These are phyloP conservation scores for Candida qinlingensis DNA, from an alignment of 805 yeast genomes.

Conservation along the genomic window DNA sequence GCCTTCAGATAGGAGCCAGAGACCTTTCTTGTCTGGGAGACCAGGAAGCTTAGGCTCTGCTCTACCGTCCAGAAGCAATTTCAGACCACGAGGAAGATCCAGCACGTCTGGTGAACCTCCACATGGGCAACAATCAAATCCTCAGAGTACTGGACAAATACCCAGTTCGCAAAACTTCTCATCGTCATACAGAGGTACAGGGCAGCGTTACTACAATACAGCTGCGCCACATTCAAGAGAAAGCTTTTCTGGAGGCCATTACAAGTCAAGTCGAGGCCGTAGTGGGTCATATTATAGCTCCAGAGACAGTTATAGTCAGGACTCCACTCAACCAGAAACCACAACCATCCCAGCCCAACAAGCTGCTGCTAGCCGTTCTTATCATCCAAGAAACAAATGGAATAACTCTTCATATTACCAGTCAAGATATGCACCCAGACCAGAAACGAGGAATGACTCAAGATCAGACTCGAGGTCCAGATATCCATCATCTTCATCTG, in stretches of 20 bases:
- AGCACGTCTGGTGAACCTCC: conserved; percentile 1
- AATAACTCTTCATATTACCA: not conserved
- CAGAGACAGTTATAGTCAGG: conserved; percentile 1
- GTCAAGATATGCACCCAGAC: conserved; percentile 3
- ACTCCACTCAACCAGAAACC: not conserved
- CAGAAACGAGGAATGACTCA: conserved; percentile 1
- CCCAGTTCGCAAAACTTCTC: not conserved
- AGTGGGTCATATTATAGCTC: conserved; percentile 1
- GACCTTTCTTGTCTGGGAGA: conserved; percentile 5
- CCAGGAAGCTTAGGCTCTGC: conserved; percentile 4
- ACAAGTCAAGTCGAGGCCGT: conserved; percentile 2
- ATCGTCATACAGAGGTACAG: conserved; percentile 5
- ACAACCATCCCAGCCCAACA: not conserved
- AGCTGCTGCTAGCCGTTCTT: not conserved
- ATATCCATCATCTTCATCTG: not conserved
- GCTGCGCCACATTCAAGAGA: conserved; percentile 3
- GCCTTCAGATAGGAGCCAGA: conserved; percentile 7
- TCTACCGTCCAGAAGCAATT: conserved; percentile 1
- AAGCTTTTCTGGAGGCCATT: conserved; percentile 1
- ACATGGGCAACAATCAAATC: not conserved
- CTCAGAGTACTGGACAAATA: not conserved
- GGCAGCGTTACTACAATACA: conserved; percentile 1
- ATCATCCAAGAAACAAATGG: conserved; percentile 5
- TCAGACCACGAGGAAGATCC: conserved; percentile 5
- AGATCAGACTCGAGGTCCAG: conserved; percentile 4